A percentile compares a stretch with the other conserved stretches of the same genome.
Conservation (phyloP, 1,284 basidiomycete species). For the Trichosporon sp. region DNA sequence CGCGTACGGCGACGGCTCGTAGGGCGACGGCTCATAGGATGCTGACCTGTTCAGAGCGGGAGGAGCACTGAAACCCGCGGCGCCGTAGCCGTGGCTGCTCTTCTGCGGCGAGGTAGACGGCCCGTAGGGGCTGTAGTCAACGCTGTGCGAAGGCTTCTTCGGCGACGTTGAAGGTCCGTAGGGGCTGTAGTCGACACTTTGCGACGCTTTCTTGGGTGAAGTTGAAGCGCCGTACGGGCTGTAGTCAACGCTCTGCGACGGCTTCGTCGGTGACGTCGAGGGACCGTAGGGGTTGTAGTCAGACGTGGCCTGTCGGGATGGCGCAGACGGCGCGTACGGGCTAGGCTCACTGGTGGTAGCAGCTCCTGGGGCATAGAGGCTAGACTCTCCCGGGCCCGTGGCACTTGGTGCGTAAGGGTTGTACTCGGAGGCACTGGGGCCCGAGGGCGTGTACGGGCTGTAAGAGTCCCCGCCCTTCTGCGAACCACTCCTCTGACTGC, state of each 20-base stretch:
- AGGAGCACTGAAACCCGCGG: neutral
- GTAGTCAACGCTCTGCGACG: conserved; percentile 16
- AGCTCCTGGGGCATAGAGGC: neutral
- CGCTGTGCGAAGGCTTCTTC: conserved; percentile 12
- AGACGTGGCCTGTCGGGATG: conserved; percentile 10
- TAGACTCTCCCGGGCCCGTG: neutral
- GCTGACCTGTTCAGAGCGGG: conserved; percentile 1
- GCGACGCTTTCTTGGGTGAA: conserved; percentile 12
- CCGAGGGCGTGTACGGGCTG: conserved; percentile 16
- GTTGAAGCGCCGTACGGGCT: conserved; percentile 21
- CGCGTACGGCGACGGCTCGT: conserved; percentile 33
- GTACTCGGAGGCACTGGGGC: conserved; percentile 5
- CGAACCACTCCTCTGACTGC: neutral
- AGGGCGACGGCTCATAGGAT: conserved; percentile 26
- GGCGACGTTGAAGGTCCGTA: conserved; percentile 6
- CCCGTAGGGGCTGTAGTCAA: conserved; percentile 21
- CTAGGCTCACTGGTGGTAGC: neutral
- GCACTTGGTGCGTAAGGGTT: conserved; percentile 25
- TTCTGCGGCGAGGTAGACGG: conserved; percentile 19
- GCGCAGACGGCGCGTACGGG: conserved; percentile 24
- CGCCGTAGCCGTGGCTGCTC: neutral
- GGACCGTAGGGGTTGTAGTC: conserved; percentile 28
- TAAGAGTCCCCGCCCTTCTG: neutral
- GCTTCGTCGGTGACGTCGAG: conserved; percentile 7
- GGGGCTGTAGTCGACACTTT: conserved; percentile 18